These are phyloP conservation scores for Psilocybe subaeruginosa DNA, from an alignment of 768 basidiomycete genomes.

Conservation along the genomic window DNA sequence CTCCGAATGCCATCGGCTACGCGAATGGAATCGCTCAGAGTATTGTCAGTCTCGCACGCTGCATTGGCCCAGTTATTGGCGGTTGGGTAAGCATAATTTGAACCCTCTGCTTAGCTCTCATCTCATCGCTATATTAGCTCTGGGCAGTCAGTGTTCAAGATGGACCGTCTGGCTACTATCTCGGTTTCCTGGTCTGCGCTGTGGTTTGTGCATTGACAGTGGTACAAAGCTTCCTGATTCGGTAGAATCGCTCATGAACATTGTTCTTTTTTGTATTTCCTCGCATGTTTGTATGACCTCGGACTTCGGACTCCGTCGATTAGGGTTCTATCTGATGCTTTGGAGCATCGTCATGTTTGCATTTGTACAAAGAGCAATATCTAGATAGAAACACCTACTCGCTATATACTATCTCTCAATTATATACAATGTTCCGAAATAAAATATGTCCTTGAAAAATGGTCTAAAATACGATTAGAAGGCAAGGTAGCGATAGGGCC, in stretches of 20 bases:
- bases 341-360: not conserved
- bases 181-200: conserved; percentile 74
- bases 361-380: not conserved
- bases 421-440: not conserved
- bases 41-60: conserved; percentile 91
- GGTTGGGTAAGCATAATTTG: conserved; percentile 64
- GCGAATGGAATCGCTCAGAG: conserved; percentile 97
- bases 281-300: not conserved
- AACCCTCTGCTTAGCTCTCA: not conserved
- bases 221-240: conserved; percentile 75
- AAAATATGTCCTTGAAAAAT: not conserved
- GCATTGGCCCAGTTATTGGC: conserved; percentile 84
- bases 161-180: conserved; percentile 69
- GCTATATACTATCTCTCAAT: not conserved
- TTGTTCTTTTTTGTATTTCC: not conserved
- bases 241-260: conserved; percentile 33
- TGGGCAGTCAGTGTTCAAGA: conserved; percentile 76
- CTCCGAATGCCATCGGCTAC: conserved; percentile 84
- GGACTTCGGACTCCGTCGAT: not conserved
- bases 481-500: too few species aligned
- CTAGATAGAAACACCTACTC: conserved; percentile 1
- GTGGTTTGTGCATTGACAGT: conserved; percentile 64
- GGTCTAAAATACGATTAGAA: too few species aligned
- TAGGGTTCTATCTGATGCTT: not conserved
- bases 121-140: conserved; percentile 45